Evolutionary conservation across 306 rosid genomes (phyloP).

Genomic region (cucumber (Cucumis sativus)): DNA sequence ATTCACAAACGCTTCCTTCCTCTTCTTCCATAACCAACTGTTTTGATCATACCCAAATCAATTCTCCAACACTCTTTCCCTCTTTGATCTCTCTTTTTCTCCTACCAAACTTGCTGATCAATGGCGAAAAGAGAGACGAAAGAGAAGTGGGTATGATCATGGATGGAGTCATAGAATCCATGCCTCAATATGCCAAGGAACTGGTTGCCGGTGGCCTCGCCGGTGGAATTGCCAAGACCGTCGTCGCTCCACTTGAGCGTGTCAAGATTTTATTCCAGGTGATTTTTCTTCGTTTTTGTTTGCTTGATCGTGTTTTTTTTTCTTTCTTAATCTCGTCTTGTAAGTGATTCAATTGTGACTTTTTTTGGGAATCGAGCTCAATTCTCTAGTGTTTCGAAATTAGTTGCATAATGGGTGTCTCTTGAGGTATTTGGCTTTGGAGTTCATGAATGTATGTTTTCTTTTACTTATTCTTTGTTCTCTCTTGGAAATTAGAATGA

Average conservation of each 20-base stretch:
- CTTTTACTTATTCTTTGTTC: background rate
- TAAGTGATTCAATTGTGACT: background rate
- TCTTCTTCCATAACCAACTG: background rate
- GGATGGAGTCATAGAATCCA: slow-evolving; percentile 33
- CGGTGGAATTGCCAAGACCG: slow-evolving; percentile 68
- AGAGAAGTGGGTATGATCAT: slow-evolving; percentile 16
- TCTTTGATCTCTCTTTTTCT: background rate
- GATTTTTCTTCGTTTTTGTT: background rate
- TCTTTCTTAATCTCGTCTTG: background rate
- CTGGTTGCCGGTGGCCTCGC: slow-evolving; percentile 78
- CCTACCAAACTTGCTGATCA: background rate
- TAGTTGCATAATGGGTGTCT: background rate
- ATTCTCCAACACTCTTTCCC: background rate
- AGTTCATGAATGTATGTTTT: background rate
- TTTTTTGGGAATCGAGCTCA: background rate
- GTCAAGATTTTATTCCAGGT: slow-evolving; percentile 93
- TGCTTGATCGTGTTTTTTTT: background rate
- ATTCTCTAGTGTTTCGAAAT: background rate
- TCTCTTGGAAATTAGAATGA: background rate
- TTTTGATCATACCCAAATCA: background rate
- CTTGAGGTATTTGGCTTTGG: background rate
- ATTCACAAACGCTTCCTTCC: background rate
- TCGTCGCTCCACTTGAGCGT: slow-evolving; percentile 86
- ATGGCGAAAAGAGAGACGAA: slow-evolving; percentile 38
- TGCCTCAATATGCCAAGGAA: slow-evolving; percentile 77